phyloP scores from a whole-genome alignment of 352 stramenopile species.

The Phytopythium montanum region DNA sequence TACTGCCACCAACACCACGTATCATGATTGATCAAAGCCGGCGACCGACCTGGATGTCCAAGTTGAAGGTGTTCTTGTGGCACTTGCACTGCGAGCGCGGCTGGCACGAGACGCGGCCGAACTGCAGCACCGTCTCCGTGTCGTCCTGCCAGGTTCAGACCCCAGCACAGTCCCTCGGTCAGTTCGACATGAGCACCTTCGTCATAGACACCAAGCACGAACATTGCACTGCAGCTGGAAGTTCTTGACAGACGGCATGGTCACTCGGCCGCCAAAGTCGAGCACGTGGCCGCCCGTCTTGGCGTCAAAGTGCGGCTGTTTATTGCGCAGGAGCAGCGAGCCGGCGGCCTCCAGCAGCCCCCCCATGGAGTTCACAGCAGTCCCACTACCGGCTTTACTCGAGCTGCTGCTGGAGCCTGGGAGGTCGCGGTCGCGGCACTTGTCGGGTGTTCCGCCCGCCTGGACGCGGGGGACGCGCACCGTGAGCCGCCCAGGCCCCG shows the following conservation, averaged over 20 bases:
- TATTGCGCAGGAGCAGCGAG: constrained; percentile 87
- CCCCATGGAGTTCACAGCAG: background rate
- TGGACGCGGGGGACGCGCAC: constrained; percentile 39
- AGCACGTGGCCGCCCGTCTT: constrained; percentile 52
- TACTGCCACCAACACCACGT: no score
- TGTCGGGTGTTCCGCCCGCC: constrained; percentile 13
- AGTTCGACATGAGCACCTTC: background rate
- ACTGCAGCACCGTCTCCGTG: constrained; percentile 43
- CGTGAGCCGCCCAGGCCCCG: constrained; percentile 47
- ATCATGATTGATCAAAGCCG: background rate
- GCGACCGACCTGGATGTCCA: constrained; percentile 79
- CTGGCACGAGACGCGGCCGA: constrained; percentile 60
- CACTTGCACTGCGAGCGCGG: constrained; percentile 49
- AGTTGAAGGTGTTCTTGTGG: constrained; percentile 90
- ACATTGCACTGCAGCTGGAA: constrained; percentile 65
- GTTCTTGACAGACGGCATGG: constrained; percentile 71
- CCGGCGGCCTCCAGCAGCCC: constrained; percentile 16
- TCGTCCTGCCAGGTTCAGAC: background rate
- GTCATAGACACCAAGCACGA: background rate
- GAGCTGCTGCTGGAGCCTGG: background rate
- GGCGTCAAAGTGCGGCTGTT: constrained; percentile 59
- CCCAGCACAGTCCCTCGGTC: background rate
- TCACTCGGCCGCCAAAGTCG: constrained; percentile 62
- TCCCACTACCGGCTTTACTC: background rate
- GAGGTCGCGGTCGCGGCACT: constrained; percentile 27